phyloP scores from a whole-genome alignment of 2,329 filamentous ascomycete genomes.

The Torrubiella hemipterigena region DNA sequence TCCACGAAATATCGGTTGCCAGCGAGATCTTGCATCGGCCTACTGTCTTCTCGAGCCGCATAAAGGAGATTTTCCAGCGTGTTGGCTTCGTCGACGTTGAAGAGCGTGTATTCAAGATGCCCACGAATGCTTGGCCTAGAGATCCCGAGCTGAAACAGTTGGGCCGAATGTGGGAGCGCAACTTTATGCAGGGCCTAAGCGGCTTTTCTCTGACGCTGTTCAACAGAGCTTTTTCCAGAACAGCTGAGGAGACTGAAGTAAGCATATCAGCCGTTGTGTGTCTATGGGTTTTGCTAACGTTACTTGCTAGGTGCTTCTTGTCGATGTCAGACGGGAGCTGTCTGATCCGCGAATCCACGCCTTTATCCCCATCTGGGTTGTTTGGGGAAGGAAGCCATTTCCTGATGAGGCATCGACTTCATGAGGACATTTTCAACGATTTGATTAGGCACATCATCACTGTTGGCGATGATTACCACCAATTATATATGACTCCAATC shows the following conservation, averaged over 20 bases:
- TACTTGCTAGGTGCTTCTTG: constrained; percentile 29
- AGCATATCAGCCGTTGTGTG: no score
- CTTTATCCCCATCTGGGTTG: constrained; percentile 36
- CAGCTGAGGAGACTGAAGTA: constrained; percentile 36
- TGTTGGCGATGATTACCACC: no score
- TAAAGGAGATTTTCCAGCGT: constrained; percentile 26
- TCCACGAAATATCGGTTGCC: constrained; percentile 26
- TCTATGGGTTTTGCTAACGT: no score
- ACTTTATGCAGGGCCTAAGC: constrained; percentile 29
- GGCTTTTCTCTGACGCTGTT: constrained; percentile 30
- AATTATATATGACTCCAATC: no score
- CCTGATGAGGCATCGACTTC: constrained; percentile 19
- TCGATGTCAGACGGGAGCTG: constrained; percentile 35
- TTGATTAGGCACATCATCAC: no score
- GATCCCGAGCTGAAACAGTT: constrained; percentile 28
- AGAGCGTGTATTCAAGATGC: constrained; percentile 39
- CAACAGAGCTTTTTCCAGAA: constrained; percentile 26
- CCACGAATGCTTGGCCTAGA: constrained; percentile 41
- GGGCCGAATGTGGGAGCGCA: constrained; percentile 32
- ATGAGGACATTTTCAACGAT: no score
- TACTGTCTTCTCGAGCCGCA: constrained; percentile 18
- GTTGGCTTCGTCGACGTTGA: constrained; percentile 44
- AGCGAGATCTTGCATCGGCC: constrained; percentile 23
- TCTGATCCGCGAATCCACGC: constrained; percentile 33
- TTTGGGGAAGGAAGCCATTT: constrained; percentile 38